Conservation (phyloP, 106 monocot genomes). For the Allium cepa region DNA sequence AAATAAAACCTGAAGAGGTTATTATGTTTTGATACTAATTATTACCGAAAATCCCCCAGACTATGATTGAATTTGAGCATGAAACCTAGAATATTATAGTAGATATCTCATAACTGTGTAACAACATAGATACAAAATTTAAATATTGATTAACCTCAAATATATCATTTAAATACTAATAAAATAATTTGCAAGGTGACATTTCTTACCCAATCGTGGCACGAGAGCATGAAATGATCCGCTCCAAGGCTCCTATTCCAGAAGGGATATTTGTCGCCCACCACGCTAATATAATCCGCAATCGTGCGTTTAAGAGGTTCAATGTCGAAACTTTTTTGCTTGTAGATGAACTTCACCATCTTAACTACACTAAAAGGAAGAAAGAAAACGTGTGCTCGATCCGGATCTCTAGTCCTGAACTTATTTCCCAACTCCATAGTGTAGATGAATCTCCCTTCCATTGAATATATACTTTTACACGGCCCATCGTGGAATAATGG, state of each 20-base stretch:
- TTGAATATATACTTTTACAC: conserved; percentile 46
- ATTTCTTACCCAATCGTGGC: conserved; percentile 36
- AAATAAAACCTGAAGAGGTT: too few species aligned
- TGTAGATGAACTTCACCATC: conserved; percentile 42
- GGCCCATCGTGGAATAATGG: conserved; percentile 68
- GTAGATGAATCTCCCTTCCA: conserved; percentile 53
- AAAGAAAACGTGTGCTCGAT: conserved; percentile 45
- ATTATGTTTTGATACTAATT: too few species aligned
- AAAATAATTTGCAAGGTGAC: too few species aligned
- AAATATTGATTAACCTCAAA: too few species aligned
- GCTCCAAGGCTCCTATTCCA: conserved; percentile 44
- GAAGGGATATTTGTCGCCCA: conserved; percentile 17
- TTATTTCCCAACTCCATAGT: conserved; percentile 35
- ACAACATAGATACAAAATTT: too few species aligned
- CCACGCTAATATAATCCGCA: conserved; percentile 19
- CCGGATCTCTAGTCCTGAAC: conserved; percentile 32
- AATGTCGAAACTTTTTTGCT: conserved; percentile 13
- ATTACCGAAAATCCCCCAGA: too few species aligned
- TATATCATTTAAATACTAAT: too few species aligned
- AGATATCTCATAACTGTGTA: too few species aligned
- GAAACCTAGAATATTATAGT: too few species aligned
- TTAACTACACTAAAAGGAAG: conserved; percentile 58
- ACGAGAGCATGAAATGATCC: conserved; percentile 34
- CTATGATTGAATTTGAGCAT: too few species aligned
- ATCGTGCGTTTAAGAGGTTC: conserved; percentile 20